phyloP scores from a whole-genome alignment of 1,284 basidiomycete species.

The Cutaneotrichosporon sp. region DNA sequence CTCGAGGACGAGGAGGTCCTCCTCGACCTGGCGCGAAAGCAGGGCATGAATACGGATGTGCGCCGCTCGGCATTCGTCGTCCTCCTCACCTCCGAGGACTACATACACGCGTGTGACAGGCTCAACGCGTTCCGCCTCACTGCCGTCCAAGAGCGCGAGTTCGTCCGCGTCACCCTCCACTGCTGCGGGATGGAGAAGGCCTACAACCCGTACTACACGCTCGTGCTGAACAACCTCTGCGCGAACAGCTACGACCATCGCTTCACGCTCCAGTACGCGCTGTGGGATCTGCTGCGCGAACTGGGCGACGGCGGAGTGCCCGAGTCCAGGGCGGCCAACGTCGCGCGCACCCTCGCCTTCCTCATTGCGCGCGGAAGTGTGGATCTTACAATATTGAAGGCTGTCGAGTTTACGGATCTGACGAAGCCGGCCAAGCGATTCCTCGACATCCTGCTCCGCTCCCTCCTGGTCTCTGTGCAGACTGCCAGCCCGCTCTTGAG shows the following conservation, averaged over 20 bases:
- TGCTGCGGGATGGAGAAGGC: slow-evolving; percentile 86
- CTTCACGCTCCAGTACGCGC: slow-evolving; percentile 89
- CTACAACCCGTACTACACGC: slow-evolving; percentile 94
- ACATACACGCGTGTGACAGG: slow-evolving; percentile 84
- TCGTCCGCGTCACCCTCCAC: slow-evolving; percentile 84
- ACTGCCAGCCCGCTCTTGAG: slow-evolving; percentile 57
- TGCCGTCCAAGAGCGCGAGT: slow-evolving; percentile 89
- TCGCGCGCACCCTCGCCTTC: slow-evolving; percentile 73
- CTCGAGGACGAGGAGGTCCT: slow-evolving; percentile 56
- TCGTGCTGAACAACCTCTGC: slow-evolving; percentile 66
- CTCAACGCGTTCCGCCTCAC: slow-evolving; percentile 75
- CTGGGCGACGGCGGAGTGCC: slow-evolving; percentile 61
- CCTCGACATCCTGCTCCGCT: slow-evolving; percentile 62
- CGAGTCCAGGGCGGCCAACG: slow-evolving; percentile 45
- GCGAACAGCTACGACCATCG: slow-evolving; percentile 60
- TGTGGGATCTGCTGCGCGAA: slow-evolving; percentile 96
- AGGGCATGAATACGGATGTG: slow-evolving; percentile 99
- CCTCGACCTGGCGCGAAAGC: slow-evolving; percentile 74
- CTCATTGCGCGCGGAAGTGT: slow-evolving; percentile 71
- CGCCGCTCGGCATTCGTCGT: slow-evolving; percentile 85
- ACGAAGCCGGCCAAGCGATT: slow-evolving; percentile 62
- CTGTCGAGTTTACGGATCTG: slow-evolving; percentile 73
- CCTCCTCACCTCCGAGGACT: slow-evolving; percentile 95
- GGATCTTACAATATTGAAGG: slow-evolving; percentile 74
- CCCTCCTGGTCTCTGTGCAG: slow-evolving; percentile 69